Evolutionary conservation across 169 alveolate genomes (phyloP), one percentile per base, ranked within the genome.

Genomic region (Plasmodium relictum): DNA sequence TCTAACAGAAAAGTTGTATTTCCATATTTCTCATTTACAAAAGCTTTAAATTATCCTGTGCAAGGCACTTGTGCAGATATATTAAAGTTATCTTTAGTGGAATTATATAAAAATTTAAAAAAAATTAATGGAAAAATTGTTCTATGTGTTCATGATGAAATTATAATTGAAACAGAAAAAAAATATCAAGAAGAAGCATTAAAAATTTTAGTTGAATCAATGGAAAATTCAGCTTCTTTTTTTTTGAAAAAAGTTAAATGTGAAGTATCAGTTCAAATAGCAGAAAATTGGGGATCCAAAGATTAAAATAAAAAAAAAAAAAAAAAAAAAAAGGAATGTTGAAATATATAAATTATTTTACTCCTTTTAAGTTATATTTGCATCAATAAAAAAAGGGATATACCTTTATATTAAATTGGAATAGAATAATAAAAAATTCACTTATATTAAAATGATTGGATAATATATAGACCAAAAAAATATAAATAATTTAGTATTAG

Each of bases 21-120:
- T 69, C 97, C 95, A 71, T 89, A 91, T 18, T 94, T 94, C 69
- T 92, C 97, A 14, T 95, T 95, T 76, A 95, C 97, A 0, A 90
- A 95, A 63, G 92, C 96, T 18, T 93, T 95, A 39, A 95, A 95
- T 92, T 95, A 95, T 89, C 97, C 97, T 14, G 96, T 95, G 4
- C 97, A 95, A 92, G 97, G 97, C 9, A 95, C 97, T 9, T 95
- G 97, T 45, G 97, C 97, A 6, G 97, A 95, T 59, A 95, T 95
- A n/a, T 93, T 95, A n/a, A 95, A 95, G 72, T 94, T 95, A 72
- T 88, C 96, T 44, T 71, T 95, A 94, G 97, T 95, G 20, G 73
- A 85, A 56, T 90, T 95, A 48, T 95, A 92, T 42, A 92, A 74
- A 65, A 88, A 74, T 65, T 92, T 94, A 31, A 88, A 52, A 39